phyloP scores from a whole-genome alignment of 192 early-diverging fungal species.

The Backusella mclennaniae region DNA sequence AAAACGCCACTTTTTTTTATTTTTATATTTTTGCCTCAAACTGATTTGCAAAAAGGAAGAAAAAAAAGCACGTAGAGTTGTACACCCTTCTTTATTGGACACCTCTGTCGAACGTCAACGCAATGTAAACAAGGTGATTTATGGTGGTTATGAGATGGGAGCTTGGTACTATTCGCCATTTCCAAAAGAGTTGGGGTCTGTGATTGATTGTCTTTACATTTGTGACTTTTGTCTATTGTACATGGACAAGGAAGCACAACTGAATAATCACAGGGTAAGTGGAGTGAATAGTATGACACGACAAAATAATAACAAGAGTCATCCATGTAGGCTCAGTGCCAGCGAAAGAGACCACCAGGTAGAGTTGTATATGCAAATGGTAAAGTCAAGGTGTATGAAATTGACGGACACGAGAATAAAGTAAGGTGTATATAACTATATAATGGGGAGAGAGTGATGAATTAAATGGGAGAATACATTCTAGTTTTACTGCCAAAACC shows the following conservation, averaged over 20 bases:
- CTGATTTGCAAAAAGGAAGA: constrained; percentile 6
- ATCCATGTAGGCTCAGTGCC: constrained; percentile 52
- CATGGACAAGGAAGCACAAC: constrained; percentile 70
- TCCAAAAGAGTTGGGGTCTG: constrained; percentile 80
- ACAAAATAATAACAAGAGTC: not conserved
- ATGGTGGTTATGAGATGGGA: constrained; percentile 83
- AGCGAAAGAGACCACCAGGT: constrained; percentile 68
- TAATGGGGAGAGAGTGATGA: not conserved
- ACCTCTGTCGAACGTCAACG: constrained; percentile 13
- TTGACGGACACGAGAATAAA: constrained; percentile 87
- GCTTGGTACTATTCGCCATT: constrained; percentile 96
- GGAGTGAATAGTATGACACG: no score
- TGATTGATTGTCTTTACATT: constrained; percentile 68
- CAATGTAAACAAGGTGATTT: constrained; percentile 55
- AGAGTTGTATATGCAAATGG: constrained; percentile 78
- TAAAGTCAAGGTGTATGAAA: constrained; percentile 68
- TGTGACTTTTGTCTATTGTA: constrained; percentile 96
- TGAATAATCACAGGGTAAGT: constrained; percentile 62
- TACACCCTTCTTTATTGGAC: constrained; percentile 11
- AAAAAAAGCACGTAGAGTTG: constrained; percentile 3
- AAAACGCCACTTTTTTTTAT: not conserved
- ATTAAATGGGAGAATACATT: not conserved
- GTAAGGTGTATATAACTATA: constrained; percentile 29
- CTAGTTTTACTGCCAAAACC: constrained; percentile 91
- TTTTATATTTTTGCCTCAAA: not conserved